phyloP scores from a whole-genome alignment of 257 asterid species.

The Anisodus tanguticus region DNA sequence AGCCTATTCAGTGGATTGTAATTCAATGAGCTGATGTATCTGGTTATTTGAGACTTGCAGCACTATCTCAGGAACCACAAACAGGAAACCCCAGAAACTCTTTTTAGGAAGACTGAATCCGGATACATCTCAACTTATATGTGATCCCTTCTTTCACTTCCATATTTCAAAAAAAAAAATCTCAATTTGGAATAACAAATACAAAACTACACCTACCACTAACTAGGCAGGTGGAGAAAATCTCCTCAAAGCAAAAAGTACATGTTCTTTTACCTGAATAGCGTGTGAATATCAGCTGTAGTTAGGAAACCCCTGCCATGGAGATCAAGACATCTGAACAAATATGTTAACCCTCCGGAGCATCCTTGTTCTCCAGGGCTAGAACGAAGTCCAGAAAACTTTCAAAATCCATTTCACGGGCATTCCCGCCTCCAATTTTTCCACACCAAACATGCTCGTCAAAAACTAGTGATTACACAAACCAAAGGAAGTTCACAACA shows the following conservation, averaged over 20 bases:
- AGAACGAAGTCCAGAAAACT: slow-evolving; percentile 94
- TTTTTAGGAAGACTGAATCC: slow-evolving; percentile 61
- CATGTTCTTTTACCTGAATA: slow-evolving; percentile 68
- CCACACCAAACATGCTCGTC: slow-evolving; percentile 99
- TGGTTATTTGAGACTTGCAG: slow-evolving; percentile 66
- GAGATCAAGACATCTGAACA: slow-evolving; percentile 94
- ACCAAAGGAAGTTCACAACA: slow-evolving; percentile 8
- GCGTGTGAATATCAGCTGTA: slow-evolving; percentile 91
- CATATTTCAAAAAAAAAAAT: no score
- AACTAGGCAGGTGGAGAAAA: slow-evolving; percentile 13
- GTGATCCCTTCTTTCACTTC: slow-evolving; percentile 68
- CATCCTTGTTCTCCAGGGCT: slow-evolving; percentile 95
- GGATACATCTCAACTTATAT: slow-evolving; percentile 52
- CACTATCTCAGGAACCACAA: slow-evolving; percentile 57
- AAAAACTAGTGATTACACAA: slow-evolving; percentile 55
- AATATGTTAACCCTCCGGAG: slow-evolving; percentile 91
- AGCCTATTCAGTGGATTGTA: slow-evolving; percentile 13
- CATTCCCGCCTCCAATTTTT: slow-evolving; percentile 80
- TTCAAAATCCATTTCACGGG: slow-evolving; percentile 97
- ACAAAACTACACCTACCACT: slow-evolving; percentile 1
- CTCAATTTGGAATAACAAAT: slow-evolving; percentile 8
- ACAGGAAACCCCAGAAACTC: slow-evolving; percentile 68
- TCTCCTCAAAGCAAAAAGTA: not conserved
- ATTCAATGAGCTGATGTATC: slow-evolving; percentile 47
- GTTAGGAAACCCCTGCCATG: slow-evolving; percentile 89